Evolutionary conservation across 2,329 filamentous ascomycete genomes (phyloP).

Genomic region (Pleomassaria siparia): DNA sequence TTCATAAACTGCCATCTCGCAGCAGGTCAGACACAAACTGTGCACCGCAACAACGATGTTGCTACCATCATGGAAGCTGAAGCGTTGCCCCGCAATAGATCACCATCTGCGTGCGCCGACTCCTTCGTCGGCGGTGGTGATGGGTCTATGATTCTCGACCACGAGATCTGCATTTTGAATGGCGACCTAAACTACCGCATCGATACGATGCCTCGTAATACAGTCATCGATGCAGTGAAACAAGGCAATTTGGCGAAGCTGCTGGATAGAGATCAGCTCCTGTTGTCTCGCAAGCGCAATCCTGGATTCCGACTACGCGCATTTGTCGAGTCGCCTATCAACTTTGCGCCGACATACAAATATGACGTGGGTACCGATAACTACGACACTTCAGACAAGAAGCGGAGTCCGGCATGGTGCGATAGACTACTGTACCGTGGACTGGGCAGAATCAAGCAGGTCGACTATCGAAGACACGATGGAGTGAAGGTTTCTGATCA

Average conservation of each 20-base stretch:
- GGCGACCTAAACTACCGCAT: slow-evolving; percentile 98
- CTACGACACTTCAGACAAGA: slow-evolving; percentile 95
- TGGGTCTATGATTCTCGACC: slow-evolving; percentile 90
- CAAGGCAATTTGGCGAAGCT: slow-evolving; percentile 80
- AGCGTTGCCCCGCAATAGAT: slow-evolving; percentile 71
- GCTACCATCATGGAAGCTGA: slow-evolving; percentile 82
- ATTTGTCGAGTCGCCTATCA: slow-evolving; percentile 88
- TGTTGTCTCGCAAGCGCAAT: slow-evolving; percentile 85
- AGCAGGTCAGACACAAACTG: slow-evolving; percentile 87
- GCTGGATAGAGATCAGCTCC: slow-evolving; percentile 88
- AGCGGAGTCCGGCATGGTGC: slow-evolving; percentile 92
- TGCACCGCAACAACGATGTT: slow-evolving; percentile 88
- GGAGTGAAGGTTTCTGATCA: slow-evolving; percentile 83
- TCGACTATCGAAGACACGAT: slow-evolving; percentile 87
- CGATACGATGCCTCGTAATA: slow-evolving; percentile 92
- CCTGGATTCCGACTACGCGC: slow-evolving; percentile 84
- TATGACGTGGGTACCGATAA: slow-evolving; percentile 95
- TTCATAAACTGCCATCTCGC: slow-evolving; percentile 98
- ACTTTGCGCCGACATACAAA: slow-evolving; percentile 95
- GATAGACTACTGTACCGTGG: slow-evolving; percentile 89
- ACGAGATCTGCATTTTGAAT: slow-evolving; percentile 95
- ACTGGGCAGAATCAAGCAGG: slow-evolving; percentile 77
- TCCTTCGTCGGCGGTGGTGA: slow-evolving; percentile 90
- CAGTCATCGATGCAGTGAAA: slow-evolving; percentile 82
- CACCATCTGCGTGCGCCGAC: slow-evolving; percentile 67